These are phyloP conservation scores for Chloranthus sessilifolius DNA, from an alignment of 164 flowering plant genomes.

Conservation along the genomic window DNA sequence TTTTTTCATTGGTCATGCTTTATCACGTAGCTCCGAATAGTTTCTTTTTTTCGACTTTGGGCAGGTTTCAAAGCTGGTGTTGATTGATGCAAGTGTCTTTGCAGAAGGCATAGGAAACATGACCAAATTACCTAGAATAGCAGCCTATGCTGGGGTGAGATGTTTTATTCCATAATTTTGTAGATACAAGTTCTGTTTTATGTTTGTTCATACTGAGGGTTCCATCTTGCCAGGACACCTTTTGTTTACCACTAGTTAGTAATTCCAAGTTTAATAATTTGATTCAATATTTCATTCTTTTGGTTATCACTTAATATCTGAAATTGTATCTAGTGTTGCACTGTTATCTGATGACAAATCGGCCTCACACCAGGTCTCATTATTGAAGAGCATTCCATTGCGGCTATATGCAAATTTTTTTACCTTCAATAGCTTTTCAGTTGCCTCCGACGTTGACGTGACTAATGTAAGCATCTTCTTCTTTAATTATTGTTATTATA, in stretches of 20 bases:
- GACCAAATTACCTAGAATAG: conserved; percentile 52
- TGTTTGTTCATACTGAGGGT: not conserved
- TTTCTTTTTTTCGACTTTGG: conserved; percentile 4
- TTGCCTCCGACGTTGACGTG: conserved; percentile 18
- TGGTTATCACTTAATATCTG: not conserved
- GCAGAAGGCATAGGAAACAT: conserved; percentile 78
- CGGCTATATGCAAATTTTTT: conserved; percentile 24
- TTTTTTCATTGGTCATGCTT: not conserved
- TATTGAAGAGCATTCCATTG: conserved; percentile 33
- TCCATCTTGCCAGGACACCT: not conserved
- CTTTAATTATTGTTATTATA: conserved; percentile 3
- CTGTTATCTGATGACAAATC: not conserved
- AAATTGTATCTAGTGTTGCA: not conserved
- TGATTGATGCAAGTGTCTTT: conserved; percentile 93
- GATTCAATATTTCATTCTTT: conserved; percentile 1
- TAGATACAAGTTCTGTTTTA: not conserved
- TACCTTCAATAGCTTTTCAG: conserved; percentile 17
- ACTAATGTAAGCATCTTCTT: conserved; percentile 20
- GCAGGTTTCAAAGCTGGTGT: conserved; percentile 77
- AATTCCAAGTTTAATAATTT: too few species aligned
- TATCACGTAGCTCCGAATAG: not conserved
- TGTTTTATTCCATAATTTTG: not conserved
- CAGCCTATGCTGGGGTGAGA: conserved; percentile 91
- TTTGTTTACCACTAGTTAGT: too few species aligned
- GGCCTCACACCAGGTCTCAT: conserved; percentile 22